phyloP scores from a whole-genome alignment of 73 alveolate species.

The Tetrahymena malaccensis region DNA sequence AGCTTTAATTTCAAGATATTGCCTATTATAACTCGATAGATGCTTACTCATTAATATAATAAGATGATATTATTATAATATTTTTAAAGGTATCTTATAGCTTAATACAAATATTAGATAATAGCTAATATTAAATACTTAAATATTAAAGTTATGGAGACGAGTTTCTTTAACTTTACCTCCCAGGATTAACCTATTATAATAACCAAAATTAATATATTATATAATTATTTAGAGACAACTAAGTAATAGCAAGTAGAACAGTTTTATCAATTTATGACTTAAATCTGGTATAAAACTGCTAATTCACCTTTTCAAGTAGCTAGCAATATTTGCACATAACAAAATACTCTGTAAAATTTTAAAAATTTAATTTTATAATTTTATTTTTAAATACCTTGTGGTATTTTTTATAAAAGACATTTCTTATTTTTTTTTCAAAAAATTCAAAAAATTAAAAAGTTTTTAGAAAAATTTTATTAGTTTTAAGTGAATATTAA shows the following conservation, averaged over 20 bases:
- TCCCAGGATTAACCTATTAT: neutral
- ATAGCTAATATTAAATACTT: neutral
- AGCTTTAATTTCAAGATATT: neutral
- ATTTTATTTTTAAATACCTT: too few species aligned
- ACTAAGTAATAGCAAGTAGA: neutral
- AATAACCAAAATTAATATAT: neutral
- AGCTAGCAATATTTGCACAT: neutral
- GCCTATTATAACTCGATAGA: too few species aligned
- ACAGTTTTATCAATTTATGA: neutral
- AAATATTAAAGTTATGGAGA: too few species aligned
- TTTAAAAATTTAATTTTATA: too few species aligned
- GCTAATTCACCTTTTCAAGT: neutral
- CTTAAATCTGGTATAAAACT: neutral
- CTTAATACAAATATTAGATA: too few species aligned
- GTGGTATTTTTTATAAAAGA: too few species aligned
- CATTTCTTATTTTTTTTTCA: too few species aligned
- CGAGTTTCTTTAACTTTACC: neutral
- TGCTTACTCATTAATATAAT: too few species aligned
- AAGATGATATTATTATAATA: neutral
- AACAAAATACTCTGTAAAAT: neutral
- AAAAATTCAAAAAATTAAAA: too few species aligned
- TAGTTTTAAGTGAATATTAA: too few species aligned
- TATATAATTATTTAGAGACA: neutral
- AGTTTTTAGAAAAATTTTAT: too few species aligned
- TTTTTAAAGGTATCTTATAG: neutral